phyloP scores from a whole-genome alignment of 192 early-diverging fungal species.

The Coemansia sp. region DNA sequence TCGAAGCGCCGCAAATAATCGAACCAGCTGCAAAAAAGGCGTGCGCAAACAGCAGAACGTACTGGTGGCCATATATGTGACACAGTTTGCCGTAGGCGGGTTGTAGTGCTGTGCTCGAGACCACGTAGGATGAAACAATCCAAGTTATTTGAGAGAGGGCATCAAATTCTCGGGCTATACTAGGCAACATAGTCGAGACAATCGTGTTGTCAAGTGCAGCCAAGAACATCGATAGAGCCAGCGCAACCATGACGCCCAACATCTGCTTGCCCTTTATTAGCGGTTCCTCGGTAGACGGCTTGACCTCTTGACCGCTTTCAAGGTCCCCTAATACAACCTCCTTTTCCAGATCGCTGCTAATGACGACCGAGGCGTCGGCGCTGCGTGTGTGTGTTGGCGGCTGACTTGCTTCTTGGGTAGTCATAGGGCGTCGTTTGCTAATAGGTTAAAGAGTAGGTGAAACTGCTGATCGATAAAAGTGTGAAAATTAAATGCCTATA shows the following conservation, averaged over 20 bases:
- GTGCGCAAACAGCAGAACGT: constrained; percentile 54
- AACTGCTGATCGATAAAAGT: too few relatives aligned
- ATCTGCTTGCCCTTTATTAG: constrained; percentile 32
- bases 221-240: constrained; percentile 59
- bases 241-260: constrained; percentile 37
- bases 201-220: constrained; percentile 65
- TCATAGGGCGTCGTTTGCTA: too few relatives aligned
- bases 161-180: constrained; percentile 60
- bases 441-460: too few relatives aligned
- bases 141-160: constrained; percentile 63
- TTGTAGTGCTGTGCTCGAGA: constrained; percentile 71
- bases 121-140: constrained; percentile 70
- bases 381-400: background rate
- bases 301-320: constrained; percentile 4
- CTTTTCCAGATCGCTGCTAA: background rate
- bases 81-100: constrained; percentile 77
- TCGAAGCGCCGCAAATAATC: constrained; percentile 56
- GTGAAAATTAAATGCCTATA: background rate
- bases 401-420: background rate
- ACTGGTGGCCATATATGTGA: constrained; percentile 77
- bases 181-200: constrained; percentile 60
- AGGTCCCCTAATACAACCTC: constrained; percentile 5
- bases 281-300: constrained; percentile 1
- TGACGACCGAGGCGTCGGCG: background rate
- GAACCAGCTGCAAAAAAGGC: constrained; percentile 56